Evolutionary conservation across 148 eudicot genomes (phyloP).

Genomic region (Arctostaphylos glauca): DNA sequence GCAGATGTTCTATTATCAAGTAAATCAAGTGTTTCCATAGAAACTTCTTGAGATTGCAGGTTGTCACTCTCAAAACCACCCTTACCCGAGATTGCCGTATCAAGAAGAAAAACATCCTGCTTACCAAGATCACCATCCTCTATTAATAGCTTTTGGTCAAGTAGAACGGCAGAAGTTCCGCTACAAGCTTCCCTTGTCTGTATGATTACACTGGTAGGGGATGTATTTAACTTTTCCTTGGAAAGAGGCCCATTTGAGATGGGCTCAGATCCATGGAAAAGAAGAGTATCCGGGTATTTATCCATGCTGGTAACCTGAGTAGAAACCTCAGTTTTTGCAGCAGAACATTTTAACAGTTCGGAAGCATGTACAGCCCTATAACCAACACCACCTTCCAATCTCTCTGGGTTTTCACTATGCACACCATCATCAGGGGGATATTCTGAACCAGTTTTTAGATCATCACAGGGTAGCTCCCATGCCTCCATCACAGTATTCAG

Average conservation of each 20-base stretch:
- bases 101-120: neutral
- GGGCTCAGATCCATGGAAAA: constrained; percentile 3
- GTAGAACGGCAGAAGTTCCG: constrained; percentile 4
- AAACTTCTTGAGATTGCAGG: constrained; percentile 4
- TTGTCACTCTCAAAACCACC: neutral
- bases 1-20: constrained; percentile 17
- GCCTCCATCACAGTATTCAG: constrained; percentile 77
- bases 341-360: constrained; percentile 4
- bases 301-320: constrained; percentile 2
- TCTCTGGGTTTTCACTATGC: constrained; percentile 10
- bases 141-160: neutral
- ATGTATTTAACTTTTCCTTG: constrained; percentile 11
- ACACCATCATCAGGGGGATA: constrained; percentile 15
- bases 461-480: constrained; percentile 63
- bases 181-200: constrained; percentile 8
- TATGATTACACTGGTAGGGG: neutral
- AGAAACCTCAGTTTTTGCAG: constrained; percentile 2
- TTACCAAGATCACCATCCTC: constrained; percentile 8
- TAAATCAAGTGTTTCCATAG: constrained; percentile 4
- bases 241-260: neutral
- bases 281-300: constrained; percentile 1
- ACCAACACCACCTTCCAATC: constrained; percentile 9
- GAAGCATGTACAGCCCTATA: neutral
- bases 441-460: constrained; percentile 12
- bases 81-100: neutral